Conservation (phyloP, 75 land plant species). For the Sequoiadendron giganteum region DNA sequence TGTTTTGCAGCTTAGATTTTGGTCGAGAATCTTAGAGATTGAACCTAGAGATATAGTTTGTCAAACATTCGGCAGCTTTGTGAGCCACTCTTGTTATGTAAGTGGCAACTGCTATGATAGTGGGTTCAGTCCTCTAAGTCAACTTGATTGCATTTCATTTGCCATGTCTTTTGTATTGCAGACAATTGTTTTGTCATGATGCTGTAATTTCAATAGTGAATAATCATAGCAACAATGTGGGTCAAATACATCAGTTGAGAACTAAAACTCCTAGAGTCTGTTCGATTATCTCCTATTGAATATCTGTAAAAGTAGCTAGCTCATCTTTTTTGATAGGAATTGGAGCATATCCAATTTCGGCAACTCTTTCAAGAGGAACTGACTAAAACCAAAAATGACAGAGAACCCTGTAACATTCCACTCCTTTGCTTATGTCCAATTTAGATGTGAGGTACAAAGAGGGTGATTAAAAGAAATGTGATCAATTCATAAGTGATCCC, state of each 20-base stretch:
- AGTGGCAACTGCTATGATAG: background rate
- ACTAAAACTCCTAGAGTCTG: background rate
- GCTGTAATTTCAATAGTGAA: background rate
- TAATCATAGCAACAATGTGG: background rate
- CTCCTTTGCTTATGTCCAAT: too few relatives aligned
- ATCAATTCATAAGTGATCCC: background rate
- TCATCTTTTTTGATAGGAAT: background rate
- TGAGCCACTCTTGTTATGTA: background rate
- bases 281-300: background rate
- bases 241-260: background rate
- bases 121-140: background rate
- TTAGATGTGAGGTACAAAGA: background rate
- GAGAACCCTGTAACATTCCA: too few relatives aligned
- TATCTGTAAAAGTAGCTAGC: background rate
- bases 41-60: background rate
- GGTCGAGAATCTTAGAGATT: background rate
- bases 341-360: background rate
- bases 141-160: background rate
- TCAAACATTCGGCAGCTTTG: background rate
- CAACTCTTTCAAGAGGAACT: background rate
- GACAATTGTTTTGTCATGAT: background rate
- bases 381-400: too few relatives aligned
- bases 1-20: background rate
- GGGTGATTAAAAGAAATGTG: background rate
- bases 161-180: background rate